Conservation (phyloP, 805 yeast species). For the Dipodascus albidus region DNA sequence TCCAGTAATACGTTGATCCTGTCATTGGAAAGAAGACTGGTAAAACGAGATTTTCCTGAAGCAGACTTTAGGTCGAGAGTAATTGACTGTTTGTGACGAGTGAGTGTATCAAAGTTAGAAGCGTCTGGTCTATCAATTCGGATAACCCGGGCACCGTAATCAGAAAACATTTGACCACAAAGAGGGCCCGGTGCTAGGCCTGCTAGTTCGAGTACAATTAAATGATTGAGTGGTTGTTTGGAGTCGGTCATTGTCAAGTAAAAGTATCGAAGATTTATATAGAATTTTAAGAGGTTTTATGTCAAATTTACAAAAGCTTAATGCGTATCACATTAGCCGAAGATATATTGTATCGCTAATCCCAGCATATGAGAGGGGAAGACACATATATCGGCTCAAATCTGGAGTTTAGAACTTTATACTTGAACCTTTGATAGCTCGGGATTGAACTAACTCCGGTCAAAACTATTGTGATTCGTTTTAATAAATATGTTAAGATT, state of each 20-base stretch:
- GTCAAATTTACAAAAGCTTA: not conserved
- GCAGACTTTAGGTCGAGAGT: conserved; percentile 5
- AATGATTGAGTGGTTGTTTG: conserved; percentile 7
- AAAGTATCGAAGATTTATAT: not conserved
- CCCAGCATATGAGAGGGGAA: no score
- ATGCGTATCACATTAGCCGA: no score
- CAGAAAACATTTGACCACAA: conserved; percentile 11
- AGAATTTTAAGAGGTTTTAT: not conserved
- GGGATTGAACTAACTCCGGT: no score
- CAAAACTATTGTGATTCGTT: no score
- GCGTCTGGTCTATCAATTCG: conserved; percentile 9
- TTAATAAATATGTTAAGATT: no score
- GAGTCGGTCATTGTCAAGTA: no score
- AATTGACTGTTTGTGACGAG: conserved; percentile 7
- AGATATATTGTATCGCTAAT: no score
- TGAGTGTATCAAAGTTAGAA: conserved; percentile 6
- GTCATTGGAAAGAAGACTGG: not conserved
- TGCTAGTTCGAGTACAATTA: conserved; percentile 12
- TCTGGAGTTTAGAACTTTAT: no score
- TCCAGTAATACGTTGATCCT: not conserved
- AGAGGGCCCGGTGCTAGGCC: conserved; percentile 14
- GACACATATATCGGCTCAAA: no score
- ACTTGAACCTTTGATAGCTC: no score
- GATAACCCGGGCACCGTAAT: conserved; percentile 11
- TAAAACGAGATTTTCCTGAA: not conserved